Evolutionary conservation across 345 rosid genomes (phyloP), one percentile per base, ranked within the genome.

Genomic region (Linum lewisii): DNA sequence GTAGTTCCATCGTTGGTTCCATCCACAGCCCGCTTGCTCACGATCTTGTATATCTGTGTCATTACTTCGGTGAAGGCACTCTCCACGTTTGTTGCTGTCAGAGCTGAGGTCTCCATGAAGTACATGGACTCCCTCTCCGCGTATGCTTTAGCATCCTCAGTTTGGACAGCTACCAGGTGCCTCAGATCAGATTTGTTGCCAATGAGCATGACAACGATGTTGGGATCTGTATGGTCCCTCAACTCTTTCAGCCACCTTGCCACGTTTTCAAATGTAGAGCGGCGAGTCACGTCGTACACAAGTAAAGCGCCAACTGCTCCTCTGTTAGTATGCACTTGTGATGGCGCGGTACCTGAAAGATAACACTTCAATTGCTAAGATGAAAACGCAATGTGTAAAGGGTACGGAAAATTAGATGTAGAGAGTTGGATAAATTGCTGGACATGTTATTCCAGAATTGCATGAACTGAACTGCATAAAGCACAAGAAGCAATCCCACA

Each of bases 221-320:
- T 61, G 5, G 53, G 53, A 18, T 61, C 65, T 4, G 57, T 47
- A 50, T 61, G 65, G 11, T 32, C 57, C 47, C 49, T 49, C 57
- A 61, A 61, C 56, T 61, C 65, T 38, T 61, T 47, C 65, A 61
- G 42, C 65, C 65, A 61, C 57, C 55, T 26, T 5, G 56, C 57
- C 10, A 20, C 38, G 23, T 61, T 49, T n/a, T 61, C 65, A 4
- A 61, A 61, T 25, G 65, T 49, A 8, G 53, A 37, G 37, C 32
- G 38, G 20, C 52, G 51, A 9, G 65, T 61, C 44, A 61, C 51
- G 32, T 61, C 65, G 20, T 61, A 61, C 4, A 61, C 65, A 10
- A 61, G 45, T 54, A 61, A 45, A 9, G 65, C 65, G 24, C 65
- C 65, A 9, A 61, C 65, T 0, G 65, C 65, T 25, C 65, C 65